Conservation (phyloP, 768 basidiomycete species). For the Boletus reticuloceps region DNA sequence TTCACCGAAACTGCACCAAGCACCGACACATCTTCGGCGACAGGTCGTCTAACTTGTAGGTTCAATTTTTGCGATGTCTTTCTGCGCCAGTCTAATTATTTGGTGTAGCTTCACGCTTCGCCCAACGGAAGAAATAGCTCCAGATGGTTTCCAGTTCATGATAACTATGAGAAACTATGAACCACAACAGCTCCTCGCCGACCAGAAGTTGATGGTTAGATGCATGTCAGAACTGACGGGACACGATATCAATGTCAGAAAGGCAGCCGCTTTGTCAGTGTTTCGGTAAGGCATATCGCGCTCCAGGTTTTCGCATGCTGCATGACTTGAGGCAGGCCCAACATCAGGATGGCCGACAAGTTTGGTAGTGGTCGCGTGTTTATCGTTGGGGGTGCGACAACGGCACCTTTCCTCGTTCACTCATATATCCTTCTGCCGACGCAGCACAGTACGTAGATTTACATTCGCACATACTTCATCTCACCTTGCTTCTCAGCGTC, state of each 20-base stretch:
- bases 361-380: constrained; percentile 45
- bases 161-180: constrained; percentile 7
- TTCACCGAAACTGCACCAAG: constrained; percentile 2
- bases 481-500: constrained; percentile 9
- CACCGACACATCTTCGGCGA: constrained; percentile 23
- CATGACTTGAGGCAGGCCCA: constrained; percentile 34
- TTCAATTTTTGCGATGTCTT: not conserved
- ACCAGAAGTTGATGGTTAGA: constrained; percentile 29
- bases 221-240: constrained; percentile 29
- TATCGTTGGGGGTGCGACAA: constrained; percentile 40
- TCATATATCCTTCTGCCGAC: constrained; percentile 31
- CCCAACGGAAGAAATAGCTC: constrained; percentile 15
- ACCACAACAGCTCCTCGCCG: constrained; percentile 12
- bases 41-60: constrained; percentile 4
- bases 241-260: constrained; percentile 31
- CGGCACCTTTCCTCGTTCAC: not conserved
- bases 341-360: constrained; percentile 46
- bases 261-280: constrained; percentile 24
- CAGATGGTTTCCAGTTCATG: constrained; percentile 23
- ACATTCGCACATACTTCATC: not conserved
- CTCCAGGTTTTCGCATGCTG: constrained; percentile 6
- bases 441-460: constrained; percentile 37
- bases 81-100: not conserved
- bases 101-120: constrained; percentile 8
- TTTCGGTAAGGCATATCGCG: constrained; percentile 26